Conservation (phyloP, 192 early-diverging fungal species). For the Bifiguratus adelaidae region DNA sequence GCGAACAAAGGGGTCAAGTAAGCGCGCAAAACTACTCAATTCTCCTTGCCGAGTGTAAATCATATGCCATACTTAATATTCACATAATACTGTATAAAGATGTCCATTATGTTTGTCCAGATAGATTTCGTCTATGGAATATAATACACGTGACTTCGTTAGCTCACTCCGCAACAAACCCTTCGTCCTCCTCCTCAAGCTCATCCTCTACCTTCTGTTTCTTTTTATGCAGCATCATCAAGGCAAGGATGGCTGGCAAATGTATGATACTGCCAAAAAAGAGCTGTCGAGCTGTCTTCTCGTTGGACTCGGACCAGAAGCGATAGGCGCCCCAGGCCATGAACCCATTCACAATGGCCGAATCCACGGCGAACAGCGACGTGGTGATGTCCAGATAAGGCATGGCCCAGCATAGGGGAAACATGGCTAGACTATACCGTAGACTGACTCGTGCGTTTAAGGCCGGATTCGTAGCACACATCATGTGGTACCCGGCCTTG, state of each 20-base stretch:
- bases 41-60: too few species aligned
- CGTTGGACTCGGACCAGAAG: conserved; percentile 74
- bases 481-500: conserved; percentile 97
- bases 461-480: conserved; percentile 75
- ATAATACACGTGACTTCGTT: too few species aligned
- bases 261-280: conserved; percentile 91
- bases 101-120: too few species aligned
- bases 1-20: too few species aligned
- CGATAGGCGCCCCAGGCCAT: conserved; percentile 56
- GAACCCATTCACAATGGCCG: conserved; percentile 64
- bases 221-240: conserved; percentile 88
- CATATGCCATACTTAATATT: too few species aligned
- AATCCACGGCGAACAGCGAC: conserved; percentile 65
- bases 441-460: conserved; percentile 84
- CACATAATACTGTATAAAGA: too few species aligned
- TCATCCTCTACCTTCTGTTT: conserved; percentile 13
- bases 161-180: too few species aligned
- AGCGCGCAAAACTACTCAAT: too few species aligned
- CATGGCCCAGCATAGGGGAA: conserved; percentile 51
- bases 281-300: conserved; percentile 74
- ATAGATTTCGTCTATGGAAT: too few species aligned
- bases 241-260: conserved; percentile 70
- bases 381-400: conserved; percentile 69
- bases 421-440: conserved; percentile 63
- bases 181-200: not conserved